Conservation (phyloP, 345 rosid species). For the Salix suchowensis region DNA sequence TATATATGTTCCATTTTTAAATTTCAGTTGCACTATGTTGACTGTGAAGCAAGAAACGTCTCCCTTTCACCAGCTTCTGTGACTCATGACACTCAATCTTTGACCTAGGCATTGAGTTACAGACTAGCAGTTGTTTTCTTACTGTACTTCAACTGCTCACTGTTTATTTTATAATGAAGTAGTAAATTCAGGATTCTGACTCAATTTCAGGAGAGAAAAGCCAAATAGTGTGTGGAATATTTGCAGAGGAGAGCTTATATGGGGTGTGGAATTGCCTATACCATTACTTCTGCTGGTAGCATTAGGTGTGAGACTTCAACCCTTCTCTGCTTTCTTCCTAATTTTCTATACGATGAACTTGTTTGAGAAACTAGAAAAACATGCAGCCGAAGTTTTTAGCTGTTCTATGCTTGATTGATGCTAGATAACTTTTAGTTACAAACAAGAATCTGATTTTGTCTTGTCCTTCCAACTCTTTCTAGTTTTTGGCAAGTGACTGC, state of each 20-base stretch:
- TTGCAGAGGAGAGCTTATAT: slow-evolving; percentile 35
- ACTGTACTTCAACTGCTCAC: not conserved
- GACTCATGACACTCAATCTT: not conserved
- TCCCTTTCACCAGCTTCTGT: not conserved
- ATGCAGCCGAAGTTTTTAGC: not conserved
- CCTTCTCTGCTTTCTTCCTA: not conserved
- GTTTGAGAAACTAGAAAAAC: not conserved
- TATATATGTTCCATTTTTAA: not conserved
- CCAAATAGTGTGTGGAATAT: slow-evolving; percentile 26
- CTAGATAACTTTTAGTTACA: not conserved
- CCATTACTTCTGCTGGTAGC: slow-evolving; percentile 42
- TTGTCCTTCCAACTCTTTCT: not conserved
- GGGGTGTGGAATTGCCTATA: slow-evolving; percentile 46
- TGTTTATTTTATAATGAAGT: not conserved
- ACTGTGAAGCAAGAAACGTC: not conserved
- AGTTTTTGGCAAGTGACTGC: no score
- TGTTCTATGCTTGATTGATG: not conserved
- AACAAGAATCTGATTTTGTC: not conserved
- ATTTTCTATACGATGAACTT: not conserved
- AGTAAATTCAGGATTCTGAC: not conserved
- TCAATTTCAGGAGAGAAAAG: slow-evolving; percentile 35
- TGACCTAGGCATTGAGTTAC: not conserved
- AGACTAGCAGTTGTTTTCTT: not conserved
- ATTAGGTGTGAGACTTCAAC: slow-evolving; percentile 25
- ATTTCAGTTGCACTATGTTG: not conserved